Conservation (phyloP, 352 stramenopile species). For the Phytopythium chamaehyphon region DNA sequence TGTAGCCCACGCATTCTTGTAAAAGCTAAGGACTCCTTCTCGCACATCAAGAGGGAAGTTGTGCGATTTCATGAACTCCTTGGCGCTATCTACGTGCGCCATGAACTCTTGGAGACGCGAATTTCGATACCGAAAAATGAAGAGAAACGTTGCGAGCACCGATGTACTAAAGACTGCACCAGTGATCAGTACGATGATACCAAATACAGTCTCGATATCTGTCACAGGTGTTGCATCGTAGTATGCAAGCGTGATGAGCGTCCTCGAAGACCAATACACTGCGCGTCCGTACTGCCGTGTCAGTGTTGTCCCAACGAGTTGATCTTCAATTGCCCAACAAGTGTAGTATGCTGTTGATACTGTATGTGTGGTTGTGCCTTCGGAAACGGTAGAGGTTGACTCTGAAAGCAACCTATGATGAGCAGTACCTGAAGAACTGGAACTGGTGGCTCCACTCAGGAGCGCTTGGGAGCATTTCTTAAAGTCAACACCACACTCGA, state of each 20-base stretch:
- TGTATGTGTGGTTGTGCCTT: background rate
- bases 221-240: slow-evolving; percentile 56
- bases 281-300: slow-evolving; percentile 49
- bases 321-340: slow-evolving; percentile 70
- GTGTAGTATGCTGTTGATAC: slow-evolving; percentile 20
- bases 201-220: slow-evolving; percentile 49
- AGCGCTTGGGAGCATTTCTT: slow-evolving; percentile 33
- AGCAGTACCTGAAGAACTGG: background rate
- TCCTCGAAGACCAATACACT: slow-evolving; percentile 55
- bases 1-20: slow-evolving; percentile 53
- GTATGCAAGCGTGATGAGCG: slow-evolving; percentile 53
- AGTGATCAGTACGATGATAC: slow-evolving; percentile 51
- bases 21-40: slow-evolving; percentile 51
- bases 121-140: slow-evolving; percentile 65
- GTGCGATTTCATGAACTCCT: slow-evolving; percentile 70
- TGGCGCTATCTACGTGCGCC: slow-evolving; percentile 59
- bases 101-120: slow-evolving; percentile 60
- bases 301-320: slow-evolving; percentile 37
- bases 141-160: slow-evolving; percentile 65
- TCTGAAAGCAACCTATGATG: background rate
- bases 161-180: slow-evolving; percentile 65
- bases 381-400: background rate
- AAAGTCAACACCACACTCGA: slow-evolving; percentile 66
- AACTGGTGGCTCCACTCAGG: background rate
- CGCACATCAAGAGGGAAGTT: slow-evolving; percentile 58